Conservation (phyloP, 2,329 filamentous ascomycete genomes). For the Trichoderma sp. region DNA sequence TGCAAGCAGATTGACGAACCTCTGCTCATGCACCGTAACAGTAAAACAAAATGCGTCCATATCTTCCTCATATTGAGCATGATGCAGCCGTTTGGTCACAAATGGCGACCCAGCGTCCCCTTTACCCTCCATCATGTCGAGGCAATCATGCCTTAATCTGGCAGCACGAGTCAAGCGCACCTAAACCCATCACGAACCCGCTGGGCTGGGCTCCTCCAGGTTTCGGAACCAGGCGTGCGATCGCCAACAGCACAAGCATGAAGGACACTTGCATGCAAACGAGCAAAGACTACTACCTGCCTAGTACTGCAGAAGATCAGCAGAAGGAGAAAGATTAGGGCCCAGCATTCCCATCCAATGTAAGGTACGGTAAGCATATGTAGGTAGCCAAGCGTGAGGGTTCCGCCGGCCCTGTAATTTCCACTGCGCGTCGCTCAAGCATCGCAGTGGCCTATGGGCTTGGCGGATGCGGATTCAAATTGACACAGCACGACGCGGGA, state of each 20-base stretch:
- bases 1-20: no score
- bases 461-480: not conserved
- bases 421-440: not conserved
- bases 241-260: not conserved
- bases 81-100: not conserved
- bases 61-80: no score
- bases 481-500: not conserved
- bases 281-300: not conserved
- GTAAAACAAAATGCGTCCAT: no score
- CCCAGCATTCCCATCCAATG: no score
- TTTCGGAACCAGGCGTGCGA: constrained; percentile 14
- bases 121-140: not conserved
- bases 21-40: no score
- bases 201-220: not conserved
- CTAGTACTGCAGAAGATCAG: constrained; percentile 10
- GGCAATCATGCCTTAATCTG: constrained; percentile 15
- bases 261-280: not conserved
- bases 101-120: not conserved
- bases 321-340: not conserved
- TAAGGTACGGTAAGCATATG: not conserved
- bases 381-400: not conserved
- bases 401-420: constrained; percentile 23
- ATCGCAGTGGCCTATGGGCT: not conserved
- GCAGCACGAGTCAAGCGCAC: not conserved
- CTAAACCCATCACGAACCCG: constrained; percentile 17